Evolutionary conservation across 805 yeast species (phyloP), one percentile per base, ranked within the genome.

Genomic region (Pichia sporocuriosa): DNA sequence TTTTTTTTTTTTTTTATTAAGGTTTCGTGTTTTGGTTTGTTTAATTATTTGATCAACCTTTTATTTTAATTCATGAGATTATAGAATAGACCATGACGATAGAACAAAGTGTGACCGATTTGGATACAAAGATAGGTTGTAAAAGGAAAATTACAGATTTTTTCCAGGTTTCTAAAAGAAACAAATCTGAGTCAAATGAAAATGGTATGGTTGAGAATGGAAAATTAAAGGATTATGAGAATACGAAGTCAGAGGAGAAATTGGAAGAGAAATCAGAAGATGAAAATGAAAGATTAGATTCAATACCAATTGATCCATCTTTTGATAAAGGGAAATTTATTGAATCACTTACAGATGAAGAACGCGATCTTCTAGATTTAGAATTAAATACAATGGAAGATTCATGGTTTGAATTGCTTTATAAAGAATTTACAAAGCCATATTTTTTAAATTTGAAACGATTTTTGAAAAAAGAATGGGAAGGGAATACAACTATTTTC

Each of bases 341-440:
- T 8, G 52, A 55, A 0, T 47, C 68, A 1, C 65, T 82, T 5
- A 57, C 73, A 0, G 49, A 59, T 0, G 85, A 78, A 34, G 70
- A 76, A 31, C 60, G 54, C 35, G 62, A 61, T 3, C 65, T 88
- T 4, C 69, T 88, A 2, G 59, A 69, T 16, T 64, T 83, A 9
- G 98, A 93, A 58, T 74, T 87, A 30, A 59, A 67, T 1, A 76
- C 85, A 0, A 62, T 93, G 46, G 88, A 85, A 47, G 72, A 73
- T 10, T 69, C 86, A 0, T 93, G 98, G 98, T 74, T 93, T 19
- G 69, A 71, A 4, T 68, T 74, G 2, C 66, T 93, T 16, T 75
- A 79, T 52, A 57, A 65, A 19, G 96, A 89, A 52, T 68, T 93
- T 41, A 79, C 83, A 10, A 86, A 89, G 58, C 89, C 95, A 4